Evolutionary conservation across 2,329 filamentous ascomycete species (phyloP).

Genomic region (Diaporthe citrichinensis): DNA sequence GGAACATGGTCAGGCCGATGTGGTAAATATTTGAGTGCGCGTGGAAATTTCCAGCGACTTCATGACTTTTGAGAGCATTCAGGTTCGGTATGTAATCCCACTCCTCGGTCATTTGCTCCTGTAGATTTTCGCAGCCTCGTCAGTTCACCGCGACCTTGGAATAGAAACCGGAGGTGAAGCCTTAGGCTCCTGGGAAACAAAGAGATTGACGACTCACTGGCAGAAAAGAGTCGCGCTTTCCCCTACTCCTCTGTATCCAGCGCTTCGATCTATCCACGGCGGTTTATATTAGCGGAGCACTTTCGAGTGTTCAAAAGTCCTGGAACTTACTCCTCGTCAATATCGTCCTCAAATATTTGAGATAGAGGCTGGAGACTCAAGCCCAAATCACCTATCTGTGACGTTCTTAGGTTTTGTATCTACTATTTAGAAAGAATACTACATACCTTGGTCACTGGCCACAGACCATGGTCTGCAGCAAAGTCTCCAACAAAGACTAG

Average conservation of each 20-base stretch:
- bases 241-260: constrained; percentile 1
- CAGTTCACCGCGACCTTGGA: background rate
- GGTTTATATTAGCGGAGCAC: background rate
- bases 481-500: constrained; percentile 13
- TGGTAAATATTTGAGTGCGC: constrained; percentile 28
- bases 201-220: background rate
- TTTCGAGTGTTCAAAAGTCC: too few relatives aligned
- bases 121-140: background rate
- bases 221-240: background rate
- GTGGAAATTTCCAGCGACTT: background rate
- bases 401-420: background rate
- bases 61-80: background rate
- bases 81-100: constrained; percentile 17
- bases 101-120: constrained; percentile 25
- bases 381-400: constrained; percentile 19
- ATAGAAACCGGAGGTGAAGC: too few relatives aligned
- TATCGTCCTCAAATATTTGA: background rate
- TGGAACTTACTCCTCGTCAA: constrained; percentile 2
- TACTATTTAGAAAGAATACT: background rate
- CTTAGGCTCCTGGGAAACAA: background rate
- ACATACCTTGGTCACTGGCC: constrained; percentile 19
- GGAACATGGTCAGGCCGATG: constrained; percentile 17
- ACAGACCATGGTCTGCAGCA: background rate
- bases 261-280: background rate
- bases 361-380: background rate